A percentile compares a stretch with the other conserved stretches of the same genome.
phyloP scores from a whole-genome alignment of 805 yeast species.

The Kazachstania taianensis region DNA sequence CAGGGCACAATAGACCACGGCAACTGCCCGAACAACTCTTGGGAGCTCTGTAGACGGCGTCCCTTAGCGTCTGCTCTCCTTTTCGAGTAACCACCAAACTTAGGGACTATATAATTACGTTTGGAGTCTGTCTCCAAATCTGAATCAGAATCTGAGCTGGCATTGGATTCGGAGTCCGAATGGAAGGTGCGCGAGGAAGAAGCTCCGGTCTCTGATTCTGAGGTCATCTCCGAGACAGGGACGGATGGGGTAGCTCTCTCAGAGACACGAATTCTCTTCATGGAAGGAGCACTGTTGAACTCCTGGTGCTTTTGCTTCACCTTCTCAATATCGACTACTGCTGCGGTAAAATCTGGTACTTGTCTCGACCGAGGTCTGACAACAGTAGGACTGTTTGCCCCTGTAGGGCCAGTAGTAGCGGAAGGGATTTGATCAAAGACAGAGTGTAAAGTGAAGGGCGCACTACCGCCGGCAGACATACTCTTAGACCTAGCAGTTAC shows the following conservation, averaged over 20 bases:
- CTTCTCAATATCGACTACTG: slow-evolving; percentile 25
- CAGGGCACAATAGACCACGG: slow-evolving; percentile 70
- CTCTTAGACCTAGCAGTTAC: not conserved
- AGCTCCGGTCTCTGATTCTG: not conserved
- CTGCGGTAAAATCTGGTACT: slow-evolving; percentile 24
- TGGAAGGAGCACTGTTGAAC: slow-evolving; percentile 23
- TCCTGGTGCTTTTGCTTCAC: slow-evolving; percentile 21
- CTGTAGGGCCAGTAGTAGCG: too few relatives aligned
- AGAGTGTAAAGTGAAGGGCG: not conserved
- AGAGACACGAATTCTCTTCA: slow-evolving; percentile 20
- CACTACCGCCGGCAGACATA: too few relatives aligned
- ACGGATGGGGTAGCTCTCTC: not conserved
- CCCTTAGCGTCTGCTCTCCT: slow-evolving; percentile 41
- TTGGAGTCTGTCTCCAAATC: slow-evolving; percentile 18
- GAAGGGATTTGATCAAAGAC: not conserved
- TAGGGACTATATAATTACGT: slow-evolving; percentile 26
- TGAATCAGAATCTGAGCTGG: slow-evolving; percentile 13
- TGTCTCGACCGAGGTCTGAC: slow-evolving; percentile 29
- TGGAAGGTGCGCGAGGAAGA: too few relatives aligned
- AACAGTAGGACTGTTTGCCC: too few relatives aligned
- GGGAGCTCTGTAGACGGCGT: slow-evolving; percentile 29
- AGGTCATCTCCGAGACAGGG: not conserved
- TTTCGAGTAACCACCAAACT: slow-evolving; percentile 66
- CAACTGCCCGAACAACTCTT: slow-evolving; percentile 36
- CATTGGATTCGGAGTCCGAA: slow-evolving; percentile 1